These are phyloP conservation scores for Sugiyamaella floridensis DNA, from an alignment of 805 yeast genomes.

Conservation along the genomic window DNA sequence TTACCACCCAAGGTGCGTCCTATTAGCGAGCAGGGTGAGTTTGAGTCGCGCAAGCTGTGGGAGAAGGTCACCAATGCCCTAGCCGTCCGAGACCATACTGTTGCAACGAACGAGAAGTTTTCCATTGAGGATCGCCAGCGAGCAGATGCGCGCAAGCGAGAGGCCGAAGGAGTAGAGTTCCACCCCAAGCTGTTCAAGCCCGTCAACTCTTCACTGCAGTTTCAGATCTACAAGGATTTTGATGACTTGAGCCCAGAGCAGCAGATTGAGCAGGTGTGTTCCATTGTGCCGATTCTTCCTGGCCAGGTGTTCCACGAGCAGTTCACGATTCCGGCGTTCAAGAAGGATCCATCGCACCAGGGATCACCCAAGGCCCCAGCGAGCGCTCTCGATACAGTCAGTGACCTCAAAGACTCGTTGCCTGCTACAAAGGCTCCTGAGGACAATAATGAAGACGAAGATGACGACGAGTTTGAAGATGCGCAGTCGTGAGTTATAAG, in stretches of 20 bases:
- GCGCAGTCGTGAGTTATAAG: constrained; percentile 11
- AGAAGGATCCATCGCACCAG: constrained; percentile 35
- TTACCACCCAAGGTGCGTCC: constrained; percentile 69
- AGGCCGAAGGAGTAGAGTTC: constrained; percentile 72
- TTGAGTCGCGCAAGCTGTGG: constrained; percentile 84
- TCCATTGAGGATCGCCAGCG: constrained; percentile 87
- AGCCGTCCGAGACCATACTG: constrained; percentile 67
- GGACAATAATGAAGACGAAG: constrained; percentile 11
- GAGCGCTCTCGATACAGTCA: constrained; percentile 12
- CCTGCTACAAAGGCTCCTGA: constrained; percentile 3
- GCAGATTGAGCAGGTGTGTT: constrained; percentile 50
- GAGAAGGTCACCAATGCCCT: constrained; percentile 71
- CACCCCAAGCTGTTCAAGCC: constrained; percentile 70
- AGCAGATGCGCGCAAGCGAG: constrained; percentile 58
- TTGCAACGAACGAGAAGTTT: constrained; percentile 84
- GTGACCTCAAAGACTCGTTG: constrained; percentile 15
- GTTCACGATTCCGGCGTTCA: constrained; percentile 61
- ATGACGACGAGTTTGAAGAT: constrained; percentile 24
- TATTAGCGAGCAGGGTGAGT: constrained; percentile 66
- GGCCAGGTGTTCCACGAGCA: constrained; percentile 64
- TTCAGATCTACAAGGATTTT: constrained; percentile 56
- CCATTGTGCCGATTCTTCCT: constrained; percentile 72
- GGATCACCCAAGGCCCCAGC: constrained; percentile 4
- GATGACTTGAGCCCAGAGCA: constrained; percentile 43
- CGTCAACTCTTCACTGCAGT: constrained; percentile 46